phyloP scores from a whole-genome alignment of 2,329 filamentous ascomycete species.

The Rachicladosporium sp. region DNA sequence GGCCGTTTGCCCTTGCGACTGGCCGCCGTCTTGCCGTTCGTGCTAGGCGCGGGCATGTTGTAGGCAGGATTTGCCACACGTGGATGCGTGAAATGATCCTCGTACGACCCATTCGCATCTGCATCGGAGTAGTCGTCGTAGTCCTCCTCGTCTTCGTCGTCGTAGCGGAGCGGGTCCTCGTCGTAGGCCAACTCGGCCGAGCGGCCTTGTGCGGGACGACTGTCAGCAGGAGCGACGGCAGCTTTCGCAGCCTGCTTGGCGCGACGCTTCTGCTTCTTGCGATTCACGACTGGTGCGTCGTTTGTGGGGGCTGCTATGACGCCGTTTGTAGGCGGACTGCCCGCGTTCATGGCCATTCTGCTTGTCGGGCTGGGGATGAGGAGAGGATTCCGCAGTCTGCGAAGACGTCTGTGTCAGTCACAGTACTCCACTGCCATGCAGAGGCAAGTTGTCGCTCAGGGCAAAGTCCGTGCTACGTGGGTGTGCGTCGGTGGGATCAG shows the following conservation, averaged over 20 bases:
- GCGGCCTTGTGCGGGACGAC: conserved; percentile 9
- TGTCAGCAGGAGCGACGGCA: conserved; percentile 5
- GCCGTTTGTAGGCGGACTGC: conserved; percentile 24
- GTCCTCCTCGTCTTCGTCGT: conserved; percentile 31
- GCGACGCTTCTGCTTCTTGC: conserved; percentile 90
- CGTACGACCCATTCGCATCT: conserved; percentile 3
- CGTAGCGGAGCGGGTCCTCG: conserved; percentile 29
- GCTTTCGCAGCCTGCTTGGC: conserved; percentile 59
- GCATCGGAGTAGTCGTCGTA: conserved; percentile 13
- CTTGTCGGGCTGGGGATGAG: conserved; percentile 7
- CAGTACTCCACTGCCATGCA: too few species aligned
- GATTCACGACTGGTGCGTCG: conserved; percentile 48
- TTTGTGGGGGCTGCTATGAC: conserved; percentile 23
- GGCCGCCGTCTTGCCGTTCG: conserved; percentile 49
- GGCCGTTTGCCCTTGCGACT: conserved; percentile 7
- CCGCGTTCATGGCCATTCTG: conserved; percentile 18
- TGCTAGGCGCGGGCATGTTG: conserved; percentile 32
- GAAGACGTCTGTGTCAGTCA: too few species aligned
- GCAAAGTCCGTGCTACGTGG: too few species aligned
- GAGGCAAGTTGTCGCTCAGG: too few species aligned
- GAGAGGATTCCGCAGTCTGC: conserved; percentile 1
- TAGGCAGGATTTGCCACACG: conserved; percentile 1
- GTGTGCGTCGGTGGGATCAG: too few species aligned
- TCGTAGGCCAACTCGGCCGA: conserved; percentile 30
- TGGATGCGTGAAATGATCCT: neutral